Evolutionary conservation across 1,284 basidiomycete genomes (phyloP), one percentile per base, ranked within the genome.

Genomic region (Microbotryum lychnidis-dioicae): DNA sequence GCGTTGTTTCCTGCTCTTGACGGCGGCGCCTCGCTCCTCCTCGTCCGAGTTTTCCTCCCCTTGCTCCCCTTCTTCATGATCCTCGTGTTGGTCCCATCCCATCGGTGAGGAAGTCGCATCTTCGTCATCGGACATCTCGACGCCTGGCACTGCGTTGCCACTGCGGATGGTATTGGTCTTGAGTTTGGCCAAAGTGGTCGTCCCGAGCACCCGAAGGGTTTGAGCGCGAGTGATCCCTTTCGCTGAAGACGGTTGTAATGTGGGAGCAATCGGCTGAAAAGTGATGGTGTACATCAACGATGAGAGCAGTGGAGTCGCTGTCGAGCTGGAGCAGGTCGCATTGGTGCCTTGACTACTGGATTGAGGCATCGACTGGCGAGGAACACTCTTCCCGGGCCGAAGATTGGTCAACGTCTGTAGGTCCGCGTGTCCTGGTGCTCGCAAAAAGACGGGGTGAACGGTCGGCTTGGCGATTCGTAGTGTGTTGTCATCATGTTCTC

Each of bases 121-220:
- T 18, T 50, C 58, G 16, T 10, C n/a, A 4, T 29, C 57, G 5
- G 29, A 31, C n/a, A 52, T 31, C 20, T 37, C 23, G 25, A 50
- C 54, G 10, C n/a, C n/a, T 0, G 63, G 63, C n/a, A 67, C 50
- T 29, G 27, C 47, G 23, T 62, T 60, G 18, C 62, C 56, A 2
- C 53, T 61, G 14, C 50, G 44, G 14, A 44, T 49, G 16, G 65
- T 10, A 21, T 57, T 54, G 9, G 44, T 29, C 18, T 56, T 45
- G 2, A 67, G 25, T n/a, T 64, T 54, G 7, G 49, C 50, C n/a
- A 65, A 48, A 23, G 66, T 65, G 21, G 54, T 62, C 12, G 56
- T 48, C 1, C 56, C 66, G 27, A 61, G 54, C 21, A 56, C 8
- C 2, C 45, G 33, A 18, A 57, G 21, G 21, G 50, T 45, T 31